Percentiles rank a stretch among this genome's conserved stretches.
Evolutionary conservation across 768 basidiomycete genomes (phyloP).

Genomic region (Lyophyllum shimeji): DNA sequence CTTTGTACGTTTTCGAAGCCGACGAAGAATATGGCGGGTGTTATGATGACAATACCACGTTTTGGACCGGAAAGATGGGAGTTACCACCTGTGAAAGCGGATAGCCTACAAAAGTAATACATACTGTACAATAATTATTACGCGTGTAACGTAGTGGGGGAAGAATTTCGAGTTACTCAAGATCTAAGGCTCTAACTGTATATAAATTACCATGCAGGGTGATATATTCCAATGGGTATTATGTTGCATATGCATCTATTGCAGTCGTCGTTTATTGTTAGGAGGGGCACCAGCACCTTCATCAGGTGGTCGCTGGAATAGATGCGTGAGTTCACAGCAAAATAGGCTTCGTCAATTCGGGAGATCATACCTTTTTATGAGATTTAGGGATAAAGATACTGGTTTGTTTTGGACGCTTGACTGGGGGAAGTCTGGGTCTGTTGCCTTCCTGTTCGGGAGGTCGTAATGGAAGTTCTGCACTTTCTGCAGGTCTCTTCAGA

Average conservation of each 20-base stretch:
- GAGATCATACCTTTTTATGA: conserved; percentile 29
- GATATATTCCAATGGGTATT: background rate
- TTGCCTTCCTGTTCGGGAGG: background rate
- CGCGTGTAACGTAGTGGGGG: background rate
- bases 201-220: background rate
- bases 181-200: background rate
- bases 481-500: conserved; percentile 8
- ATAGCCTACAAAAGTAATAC: conserved; percentile 15
- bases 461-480: background rate
- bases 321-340: background rate
- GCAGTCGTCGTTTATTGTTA: conserved; percentile 11
- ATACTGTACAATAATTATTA: conserved; percentile 10
- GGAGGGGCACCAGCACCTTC: conserved; percentile 10
- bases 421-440: conserved; percentile 19
- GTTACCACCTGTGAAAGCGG: conserved; percentile 67
- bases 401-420: conserved; percentile 41
- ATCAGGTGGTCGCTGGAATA: conserved; percentile 15
- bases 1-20: conserved; percentile 92
- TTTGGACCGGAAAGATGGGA: conserved; percentile 90
- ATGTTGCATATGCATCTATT: background rate
- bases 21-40: conserved; percentile 62
- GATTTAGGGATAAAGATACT: conserved; percentile 63
- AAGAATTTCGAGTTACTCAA: too few relatives aligned
- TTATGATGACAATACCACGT: conserved; percentile 74
- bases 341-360: background rate